A percentile compares a stretch with the other conserved stretches of the same genome.
Evolutionary conservation across 306 rosid genomes (phyloP).

Genomic region (Cucurbita ficifolia): DNA sequence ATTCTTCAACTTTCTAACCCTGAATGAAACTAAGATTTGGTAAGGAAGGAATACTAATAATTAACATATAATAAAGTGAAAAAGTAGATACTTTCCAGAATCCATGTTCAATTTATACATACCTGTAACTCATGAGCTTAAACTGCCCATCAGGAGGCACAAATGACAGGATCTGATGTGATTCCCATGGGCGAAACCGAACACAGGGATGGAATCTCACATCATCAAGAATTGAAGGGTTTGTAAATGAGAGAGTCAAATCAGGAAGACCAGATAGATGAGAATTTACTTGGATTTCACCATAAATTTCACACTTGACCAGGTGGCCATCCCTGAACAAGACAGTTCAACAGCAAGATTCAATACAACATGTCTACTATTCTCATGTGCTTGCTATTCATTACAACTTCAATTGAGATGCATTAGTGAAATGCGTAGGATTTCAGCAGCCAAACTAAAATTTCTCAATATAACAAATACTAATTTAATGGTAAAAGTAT

Average conservation of each 20-base stretch:
- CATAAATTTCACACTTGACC: slow-evolving; percentile 79
- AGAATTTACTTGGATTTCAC: slow-evolving; percentile 89
- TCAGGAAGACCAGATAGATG: slow-evolving; percentile 88
- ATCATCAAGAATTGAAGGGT: slow-evolving; percentile 76
- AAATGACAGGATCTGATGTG: slow-evolving; percentile 74
- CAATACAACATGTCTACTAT: background rate
- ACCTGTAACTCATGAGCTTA: slow-evolving; percentile 95
- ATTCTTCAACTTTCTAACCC: slow-evolving; percentile 79
- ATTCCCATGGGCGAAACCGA: slow-evolving; percentile 82
- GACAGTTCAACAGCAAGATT: background rate
- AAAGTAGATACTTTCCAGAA: background rate
- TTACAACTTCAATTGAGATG: background rate
- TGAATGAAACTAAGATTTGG: slow-evolving; percentile 16
- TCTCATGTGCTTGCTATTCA: background rate
- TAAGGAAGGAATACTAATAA: background rate
- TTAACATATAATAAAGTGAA: background rate
- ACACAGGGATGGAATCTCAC: slow-evolving; percentile 92
- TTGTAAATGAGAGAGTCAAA: slow-evolving; percentile 70
- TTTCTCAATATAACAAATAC: background rate
- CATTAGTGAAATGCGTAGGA: background rate
- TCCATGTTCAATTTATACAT: background rate
- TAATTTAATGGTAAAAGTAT: background rate
- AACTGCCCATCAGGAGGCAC: slow-evolving; percentile 97
- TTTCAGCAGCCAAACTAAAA: background rate
- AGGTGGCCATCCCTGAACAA: slow-evolving; percentile 63